A percentile compares a stretch with the other conserved stretches of the same genome.
Conservation (phyloP, 371 early-diverging fungal species). For the Apophysomyces variabilis region DNA sequence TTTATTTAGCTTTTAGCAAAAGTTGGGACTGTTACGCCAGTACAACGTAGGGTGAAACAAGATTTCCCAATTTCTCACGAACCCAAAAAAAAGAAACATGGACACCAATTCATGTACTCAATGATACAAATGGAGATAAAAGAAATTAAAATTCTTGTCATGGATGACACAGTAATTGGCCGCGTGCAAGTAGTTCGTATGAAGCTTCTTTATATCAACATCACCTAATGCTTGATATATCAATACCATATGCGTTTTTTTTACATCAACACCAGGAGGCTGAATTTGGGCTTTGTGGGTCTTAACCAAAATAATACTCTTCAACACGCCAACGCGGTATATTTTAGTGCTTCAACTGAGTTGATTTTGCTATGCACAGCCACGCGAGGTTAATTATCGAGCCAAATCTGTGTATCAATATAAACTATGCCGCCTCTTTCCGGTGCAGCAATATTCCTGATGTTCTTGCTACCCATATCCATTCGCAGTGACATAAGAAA, state of each 20-base stretch:
- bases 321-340: not conserved
- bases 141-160: too few relatives aligned
- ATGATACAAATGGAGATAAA: not conserved
- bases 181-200: too few relatives aligned
- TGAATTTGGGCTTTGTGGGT: too few relatives aligned
- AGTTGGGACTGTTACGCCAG: not conserved
- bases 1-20: not conserved
- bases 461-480: not conserved
- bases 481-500: not conserved
- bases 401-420: not conserved
- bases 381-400: not conserved
- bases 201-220: too few relatives aligned
- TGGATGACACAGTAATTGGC: too few relatives aligned
- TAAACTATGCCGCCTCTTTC: not conserved
- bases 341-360: conserved; percentile 1
- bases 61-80: not conserved
- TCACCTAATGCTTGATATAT: too few relatives aligned
- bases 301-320: not conserved
- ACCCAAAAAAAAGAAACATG: not conserved
- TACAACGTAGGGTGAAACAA: not conserved
- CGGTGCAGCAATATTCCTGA: conserved; percentile 2
- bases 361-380: not conserved
- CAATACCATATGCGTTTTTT: too few relatives aligned
- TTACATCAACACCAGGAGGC: too few relatives aligned
- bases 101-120: not conserved